A percentile compares a stretch with the other conserved stretches of the same genome.
Evolutionary conservation across 2,329 filamentous ascomycete species (phyloP).

Genomic region (Ophiosphaerella narmari): DNA sequence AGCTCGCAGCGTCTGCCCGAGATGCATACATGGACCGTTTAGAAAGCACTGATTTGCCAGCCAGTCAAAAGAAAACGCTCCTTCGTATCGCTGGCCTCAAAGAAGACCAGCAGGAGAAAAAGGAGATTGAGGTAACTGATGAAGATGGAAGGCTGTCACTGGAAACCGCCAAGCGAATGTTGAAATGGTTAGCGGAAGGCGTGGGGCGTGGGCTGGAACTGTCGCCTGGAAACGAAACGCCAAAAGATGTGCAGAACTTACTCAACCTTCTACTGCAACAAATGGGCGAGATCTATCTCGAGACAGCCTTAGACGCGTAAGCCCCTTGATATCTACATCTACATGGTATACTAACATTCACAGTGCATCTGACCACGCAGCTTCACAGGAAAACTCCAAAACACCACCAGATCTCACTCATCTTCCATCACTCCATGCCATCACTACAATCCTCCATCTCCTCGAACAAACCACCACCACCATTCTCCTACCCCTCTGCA

Average conservation of each 20-base stretch:
- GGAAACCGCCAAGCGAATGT: slow-evolving; percentile 93
- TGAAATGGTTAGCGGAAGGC: slow-evolving; percentile 95
- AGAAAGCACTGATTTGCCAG: slow-evolving; percentile 84
- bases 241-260: slow-evolving; percentile 88
- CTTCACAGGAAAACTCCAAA: slow-evolving; percentile 78
- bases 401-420: slow-evolving; percentile 87
- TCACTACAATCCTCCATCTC: slow-evolving; percentile 87
- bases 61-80: slow-evolving; percentile 88
- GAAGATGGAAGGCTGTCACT: slow-evolving; percentile 84
- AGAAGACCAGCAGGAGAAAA: slow-evolving; percentile 74
- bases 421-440: slow-evolving; percentile 75
- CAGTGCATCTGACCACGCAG: slow-evolving; percentile 67
- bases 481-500: slow-evolving; percentile 85
- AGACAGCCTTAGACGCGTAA: slow-evolving; percentile 66
- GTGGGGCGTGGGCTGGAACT: slow-evolving; percentile 90
- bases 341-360: slow-evolving; percentile 12
- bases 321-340: slow-evolving; percentile 15
- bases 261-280: slow-evolving; percentile 81
- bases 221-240: slow-evolving; percentile 84
- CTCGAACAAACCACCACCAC: slow-evolving; percentile 92
- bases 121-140: slow-evolving; percentile 88
- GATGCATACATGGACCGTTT: slow-evolving; percentile 90
- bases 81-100: slow-evolving; percentile 82
- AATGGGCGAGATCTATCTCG: slow-evolving; percentile 82
- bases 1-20: slow-evolving; percentile 83